These are phyloP conservation scores for Blastobotrys indianensis DNA, from an alignment of 1,139 yeast genomes.

Conservation along the genomic window DNA sequence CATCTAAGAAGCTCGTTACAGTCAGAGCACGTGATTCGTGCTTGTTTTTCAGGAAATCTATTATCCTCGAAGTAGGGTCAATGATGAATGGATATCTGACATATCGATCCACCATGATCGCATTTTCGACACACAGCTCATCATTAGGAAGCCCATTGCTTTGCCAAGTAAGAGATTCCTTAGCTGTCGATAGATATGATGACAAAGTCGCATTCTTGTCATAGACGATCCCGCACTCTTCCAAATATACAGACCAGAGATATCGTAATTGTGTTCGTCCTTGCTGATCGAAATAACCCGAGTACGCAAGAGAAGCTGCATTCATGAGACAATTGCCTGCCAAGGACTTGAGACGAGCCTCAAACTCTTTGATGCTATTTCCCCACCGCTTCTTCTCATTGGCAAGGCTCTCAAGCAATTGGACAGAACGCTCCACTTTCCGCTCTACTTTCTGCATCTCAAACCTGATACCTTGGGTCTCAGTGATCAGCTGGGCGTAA, in stretches of 20 bases:
- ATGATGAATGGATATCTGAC: slow-evolving; percentile 52
- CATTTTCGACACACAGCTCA: slow-evolving; percentile 57
- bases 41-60: slow-evolving; percentile 39
- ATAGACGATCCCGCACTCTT: slow-evolving; percentile 38
- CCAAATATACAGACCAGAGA: slow-evolving; percentile 42
- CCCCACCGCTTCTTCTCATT: slow-evolving; percentile 78
- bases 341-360: slow-evolving; percentile 41
- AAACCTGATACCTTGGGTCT: slow-evolving; percentile 64
- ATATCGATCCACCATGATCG: slow-evolving; percentile 43
- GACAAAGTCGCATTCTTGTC: slow-evolving; percentile 36
- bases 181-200: slow-evolving; percentile 39
- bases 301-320: slow-evolving; percentile 57
- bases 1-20: slow-evolving; percentile 66
- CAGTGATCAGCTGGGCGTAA: slow-evolving; percentile 70
- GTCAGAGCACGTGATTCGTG: slow-evolving; percentile 39
- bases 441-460: slow-evolving; percentile 61
- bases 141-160: slow-evolving; percentile 51
- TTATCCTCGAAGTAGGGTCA: slow-evolving; percentile 60
- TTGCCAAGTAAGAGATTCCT: slow-evolving; percentile 48
- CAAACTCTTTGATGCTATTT: slow-evolving; percentile 47
- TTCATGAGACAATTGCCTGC: slow-evolving; percentile 62
- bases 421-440: slow-evolving; percentile 59
- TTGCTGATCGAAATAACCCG: slow-evolving; percentile 56
- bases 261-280: slow-evolving; percentile 39
- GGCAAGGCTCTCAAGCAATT: slow-evolving; percentile 57